Conservation (phyloP, 2,329 filamentous ascomycete species). For the Aspergillus sp. region DNA sequence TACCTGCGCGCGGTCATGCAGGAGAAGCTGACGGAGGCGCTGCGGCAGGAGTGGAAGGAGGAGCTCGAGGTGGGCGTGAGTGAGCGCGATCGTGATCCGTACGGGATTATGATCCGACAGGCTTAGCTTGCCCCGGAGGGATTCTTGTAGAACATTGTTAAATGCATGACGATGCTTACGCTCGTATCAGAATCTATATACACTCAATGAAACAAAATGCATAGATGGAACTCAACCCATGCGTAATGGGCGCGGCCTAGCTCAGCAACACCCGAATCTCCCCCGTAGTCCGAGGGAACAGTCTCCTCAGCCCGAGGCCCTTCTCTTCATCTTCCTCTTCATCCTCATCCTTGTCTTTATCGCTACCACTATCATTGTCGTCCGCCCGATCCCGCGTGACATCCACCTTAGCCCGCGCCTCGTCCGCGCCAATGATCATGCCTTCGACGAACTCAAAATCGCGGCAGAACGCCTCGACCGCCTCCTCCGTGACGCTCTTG, state of each 20-base stretch:
- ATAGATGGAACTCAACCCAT: too few relatives aligned
- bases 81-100: slow-evolving; percentile 81
- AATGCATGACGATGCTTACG: too few relatives aligned
- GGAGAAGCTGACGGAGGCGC: slow-evolving; percentile 59
- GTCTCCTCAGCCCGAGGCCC: slow-evolving; percentile 47
- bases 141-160: not conserved
- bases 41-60: slow-evolving; percentile 57
- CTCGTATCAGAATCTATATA: not conserved
- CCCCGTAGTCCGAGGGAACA: slow-evolving; percentile 63
- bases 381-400: slow-evolving; percentile 9
- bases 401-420: slow-evolving; percentile 40
- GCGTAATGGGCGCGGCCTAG: slow-evolving; percentile 25
- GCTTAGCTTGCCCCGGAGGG: slow-evolving; percentile 2
- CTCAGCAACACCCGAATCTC: slow-evolving; percentile 65
- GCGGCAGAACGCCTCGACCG: slow-evolving; percentile 77
- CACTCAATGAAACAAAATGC: not conserved
- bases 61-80: slow-evolving; percentile 65
- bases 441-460: slow-evolving; percentile 75
- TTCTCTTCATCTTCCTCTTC: slow-evolving; percentile 37
- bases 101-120: slow-evolving; percentile 63
- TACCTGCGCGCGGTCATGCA: slow-evolving; percentile 74
- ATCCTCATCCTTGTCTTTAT: slow-evolving; percentile 28
- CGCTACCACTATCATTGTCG: slow-evolving; percentile 9
- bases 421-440: slow-evolving; percentile 60
- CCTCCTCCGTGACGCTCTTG: slow-evolving; percentile 75